phyloP scores from a whole-genome alignment of 495 filamentous ascomycete species.

The Aspergillus coremiiformis region DNA sequence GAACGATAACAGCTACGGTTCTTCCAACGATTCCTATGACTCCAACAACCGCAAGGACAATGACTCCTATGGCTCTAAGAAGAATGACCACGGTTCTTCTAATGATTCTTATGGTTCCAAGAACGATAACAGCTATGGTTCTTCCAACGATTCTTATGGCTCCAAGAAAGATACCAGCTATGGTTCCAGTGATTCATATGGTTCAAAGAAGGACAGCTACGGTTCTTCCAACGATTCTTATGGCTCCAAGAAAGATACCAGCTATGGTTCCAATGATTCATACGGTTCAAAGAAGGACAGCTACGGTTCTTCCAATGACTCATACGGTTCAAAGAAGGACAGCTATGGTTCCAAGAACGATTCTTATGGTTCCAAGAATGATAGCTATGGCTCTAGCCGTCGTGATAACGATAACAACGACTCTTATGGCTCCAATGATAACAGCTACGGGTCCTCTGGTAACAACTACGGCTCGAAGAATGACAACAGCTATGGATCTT shows the following conservation, averaged over 20 bases:
- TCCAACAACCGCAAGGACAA: background rate
- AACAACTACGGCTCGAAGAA: background rate
- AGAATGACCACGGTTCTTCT: background rate
- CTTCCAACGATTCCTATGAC: background rate
- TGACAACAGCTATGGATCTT: background rate
- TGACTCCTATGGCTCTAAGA: background rate
- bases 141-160: background rate
- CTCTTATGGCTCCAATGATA: background rate
- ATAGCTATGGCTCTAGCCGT: background rate
- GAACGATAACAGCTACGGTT: background rate
- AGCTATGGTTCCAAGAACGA: background rate
- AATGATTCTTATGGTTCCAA: background rate
- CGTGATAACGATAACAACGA: background rate
- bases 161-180: background rate
- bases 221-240: background rate
- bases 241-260: background rate
- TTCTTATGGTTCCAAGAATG: background rate
- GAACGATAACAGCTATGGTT: background rate
- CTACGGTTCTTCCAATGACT: background rate
- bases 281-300: background rate
- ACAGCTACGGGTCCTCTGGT: background rate
- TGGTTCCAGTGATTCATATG: background rate
- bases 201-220: background rate
- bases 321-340: background rate
- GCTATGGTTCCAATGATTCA: background rate